Evolutionary conservation across 768 basidiomycete species (phyloP), one percentile per base, ranked within the genome.

Genomic region (Boletus rufocinnamomeus): DNA sequence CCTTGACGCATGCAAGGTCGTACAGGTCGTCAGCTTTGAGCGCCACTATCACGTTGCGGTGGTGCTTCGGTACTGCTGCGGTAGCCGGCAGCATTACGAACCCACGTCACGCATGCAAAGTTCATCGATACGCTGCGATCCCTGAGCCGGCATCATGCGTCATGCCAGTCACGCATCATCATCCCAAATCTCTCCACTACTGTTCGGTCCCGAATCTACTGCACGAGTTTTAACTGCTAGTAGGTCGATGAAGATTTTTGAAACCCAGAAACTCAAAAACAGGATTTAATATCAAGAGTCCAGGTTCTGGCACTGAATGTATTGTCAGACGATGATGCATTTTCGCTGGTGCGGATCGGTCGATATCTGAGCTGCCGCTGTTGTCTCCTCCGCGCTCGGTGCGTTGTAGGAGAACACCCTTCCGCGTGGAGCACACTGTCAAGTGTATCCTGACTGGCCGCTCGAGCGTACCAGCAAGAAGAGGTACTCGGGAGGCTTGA

Each of bases 311-410:
- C 40, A 13, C 19, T 19, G 17, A 27, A 45, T n/a, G n/a, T n/a
- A n/a, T 11, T 8, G 44, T 17, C 38, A 52, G 57, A 38, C 46
- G 38, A 65, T 52, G 25, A 47, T 14, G 28, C n/a, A n/a, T n/a
- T 52, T 45, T 27, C 52, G 47, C 55, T 19, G 58, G 40, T 57
- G 58, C 55, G 57, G 62, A 66, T 32, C 21, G 6, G 11, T 61
- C n/a, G 6, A 14, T 61, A 68, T 61, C 63, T 54, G 58, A 46
- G 51, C 21, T 52, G 34, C n/a, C n/a, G n/a, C 19, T 52, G 34
- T 6, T 28, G 6, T 41, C 27, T 8, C 21, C 28, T 16, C 38
- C 16, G 58, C 37, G 13, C 11, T 34, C 40, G 4, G n/a, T 53
- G 19, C 1, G 27, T 48, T 16, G 43, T 48, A 19, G 41, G 28